Evolutionary conservation across 768 basidiomycete genomes (phyloP).

Genomic region (Phanerodontia chrysosporium): DNA sequence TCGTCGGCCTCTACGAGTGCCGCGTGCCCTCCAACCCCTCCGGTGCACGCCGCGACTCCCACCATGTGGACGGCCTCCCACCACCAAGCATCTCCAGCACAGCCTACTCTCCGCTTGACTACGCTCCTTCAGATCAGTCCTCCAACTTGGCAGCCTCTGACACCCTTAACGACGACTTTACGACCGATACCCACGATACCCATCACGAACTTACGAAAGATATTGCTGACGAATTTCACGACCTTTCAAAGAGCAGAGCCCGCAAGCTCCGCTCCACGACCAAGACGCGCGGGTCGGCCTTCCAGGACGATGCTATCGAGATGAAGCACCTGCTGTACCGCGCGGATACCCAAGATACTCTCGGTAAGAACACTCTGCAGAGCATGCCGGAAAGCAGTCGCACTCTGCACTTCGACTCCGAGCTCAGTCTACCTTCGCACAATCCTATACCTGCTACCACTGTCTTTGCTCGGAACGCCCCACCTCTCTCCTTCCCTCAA

Average conservation of each 20-base stretch:
- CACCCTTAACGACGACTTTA: neutral
- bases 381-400: neutral
- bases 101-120: neutral
- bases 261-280: neutral
- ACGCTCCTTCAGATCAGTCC: constrained; percentile 9
- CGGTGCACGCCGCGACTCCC: neutral
- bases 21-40: constrained; percentile 19
- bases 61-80: constrained; percentile 1
- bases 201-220: constrained; percentile 9
- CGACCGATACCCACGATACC: neutral
- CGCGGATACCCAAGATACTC: neutral
- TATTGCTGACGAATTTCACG: constrained; percentile 11
- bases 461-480: constrained; percentile 56
- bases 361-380: neutral
- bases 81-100: neutral
- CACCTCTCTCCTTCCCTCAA: constrained; percentile 55
- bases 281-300: neutral
- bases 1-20: constrained; percentile 26
- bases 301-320: neutral
- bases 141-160: neutral
- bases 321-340: constrained; percentile 3
- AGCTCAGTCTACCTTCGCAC: constrained; percentile 22
- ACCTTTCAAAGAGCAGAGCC: neutral
- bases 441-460: constrained; percentile 50
- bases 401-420: neutral